Evolutionary conservation across 805 yeast species (phyloP), one percentile per base, ranked within the genome.

Genomic region (Yarrowia sp.): DNA sequence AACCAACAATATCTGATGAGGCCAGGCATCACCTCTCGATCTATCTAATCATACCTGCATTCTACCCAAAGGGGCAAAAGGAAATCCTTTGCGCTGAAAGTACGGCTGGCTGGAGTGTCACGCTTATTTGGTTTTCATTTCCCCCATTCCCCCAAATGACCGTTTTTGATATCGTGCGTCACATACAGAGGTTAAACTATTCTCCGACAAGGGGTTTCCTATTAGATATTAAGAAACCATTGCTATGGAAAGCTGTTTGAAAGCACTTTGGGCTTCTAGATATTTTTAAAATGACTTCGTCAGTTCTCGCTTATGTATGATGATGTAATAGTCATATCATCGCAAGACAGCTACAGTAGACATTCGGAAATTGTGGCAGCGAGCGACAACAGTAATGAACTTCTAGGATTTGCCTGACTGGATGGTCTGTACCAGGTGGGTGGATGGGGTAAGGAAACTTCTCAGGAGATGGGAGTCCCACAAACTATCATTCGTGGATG

Each of bases 181-280:
- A 10, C n/a, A 12, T 14, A 12, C 56, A 52, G n/a, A 50, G 40
- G n/a, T 20, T n/a, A 44, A 13, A 13, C 20, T 5, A 13, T 6
- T 13, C 30, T 24, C 49, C 20, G n/a, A 46, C 50, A 46, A 46
- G 14, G 50, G 14, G n/a, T 13, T 19, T 10, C 9, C 15, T 6
- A 17, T 50, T 36, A 33, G 30, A 50, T 50, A 33, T 36, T 36
- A 36, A 19, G 56, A 19, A 34, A 34, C 9, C 42, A 52, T 52
- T 52, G 56, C 56, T 52, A 17, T 36, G 56, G 56, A 52, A 52
- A 30, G 40, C 33, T 36, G 42, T 36, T 52, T 36, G 56, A 42
- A 52, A 52, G 56, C 56, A 52, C 56, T 13, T 7, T 2, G 42
- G 13, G 38, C 53, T 47, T 47, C 38, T 9, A 17, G 15, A 17